Evolutionary conservation across 129 eudicot species (phyloP).

Genomic region (Silybum marianum): DNA sequence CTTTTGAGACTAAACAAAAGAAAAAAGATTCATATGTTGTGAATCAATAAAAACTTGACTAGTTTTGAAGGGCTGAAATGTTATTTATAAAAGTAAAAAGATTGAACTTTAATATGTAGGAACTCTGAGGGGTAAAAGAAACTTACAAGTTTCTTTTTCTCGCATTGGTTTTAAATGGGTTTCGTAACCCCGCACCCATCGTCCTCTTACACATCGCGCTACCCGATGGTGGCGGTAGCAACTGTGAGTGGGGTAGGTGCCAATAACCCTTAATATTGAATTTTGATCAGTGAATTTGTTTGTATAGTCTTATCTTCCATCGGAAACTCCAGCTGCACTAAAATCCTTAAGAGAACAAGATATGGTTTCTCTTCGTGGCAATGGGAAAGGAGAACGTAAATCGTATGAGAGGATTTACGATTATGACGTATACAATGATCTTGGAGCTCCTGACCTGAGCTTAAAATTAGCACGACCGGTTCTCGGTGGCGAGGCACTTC

Average conservation of each 20-base stretch:
- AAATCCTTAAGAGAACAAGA: constrained; percentile 44
- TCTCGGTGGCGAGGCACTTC: constrained; percentile 54
- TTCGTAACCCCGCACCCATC: neutral
- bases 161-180: constrained; percentile 45
- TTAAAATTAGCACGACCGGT: constrained; percentile 61
- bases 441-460: constrained; percentile 54
- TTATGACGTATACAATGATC: constrained; percentile 65
- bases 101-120: neutral
- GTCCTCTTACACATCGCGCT: neutral
- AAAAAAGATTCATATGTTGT: neutral
- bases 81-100: neutral
- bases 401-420: constrained; percentile 54
- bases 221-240: neutral
- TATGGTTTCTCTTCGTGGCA: constrained; percentile 53
- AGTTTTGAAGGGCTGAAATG: neutral
- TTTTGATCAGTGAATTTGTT: neutral
- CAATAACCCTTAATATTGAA: neutral
- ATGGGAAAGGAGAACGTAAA: constrained; percentile 50
- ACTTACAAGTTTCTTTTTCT: neutral
- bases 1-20: too few relatives aligned
- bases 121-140: neutral
- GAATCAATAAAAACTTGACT: neutral
- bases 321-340: constrained; percentile 51
- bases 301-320: constrained; percentile 61
- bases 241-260: neutral